Evolutionary conservation across 352 stramenopile species (phyloP).

Genomic region (Stramenopiles sp.): DNA sequence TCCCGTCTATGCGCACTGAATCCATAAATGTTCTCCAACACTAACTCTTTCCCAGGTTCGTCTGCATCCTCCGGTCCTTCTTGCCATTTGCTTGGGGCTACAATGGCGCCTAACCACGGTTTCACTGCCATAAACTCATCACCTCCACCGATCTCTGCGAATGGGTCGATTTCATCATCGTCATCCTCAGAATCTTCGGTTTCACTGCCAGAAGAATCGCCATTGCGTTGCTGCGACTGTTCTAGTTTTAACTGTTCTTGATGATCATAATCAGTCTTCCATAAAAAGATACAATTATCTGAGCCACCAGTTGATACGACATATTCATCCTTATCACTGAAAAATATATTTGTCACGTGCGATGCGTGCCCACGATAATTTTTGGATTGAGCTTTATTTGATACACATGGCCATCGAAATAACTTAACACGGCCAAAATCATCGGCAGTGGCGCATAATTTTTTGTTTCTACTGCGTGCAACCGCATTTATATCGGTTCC

Average conservation of each 20-base stretch:
- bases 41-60: not conserved
- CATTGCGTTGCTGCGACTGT: too few species aligned
- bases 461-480: slow-evolving; percentile 21
- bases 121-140: slow-evolving; percentile 55
- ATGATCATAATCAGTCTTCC: too few species aligned
- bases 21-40: not conserved
- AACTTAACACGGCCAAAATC: slow-evolving; percentile 68
- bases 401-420: slow-evolving; percentile 55
- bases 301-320: slow-evolving; percentile 57
- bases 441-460: slow-evolving; percentile 51
- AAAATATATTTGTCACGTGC: slow-evolving; percentile 62
- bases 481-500: slow-evolving; percentile 58
- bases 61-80: not conserved
- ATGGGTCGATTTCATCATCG: slow-evolving; percentile 29
- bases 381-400: slow-evolving; percentile 29
- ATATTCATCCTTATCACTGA: slow-evolving; percentile 36
- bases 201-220: too few species aligned
- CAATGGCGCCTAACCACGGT: slow-evolving; percentile 54
- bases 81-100: slow-evolving; percentile 21
- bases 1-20: not conserved
- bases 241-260: too few species aligned
- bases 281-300: slow-evolving; percentile 68
- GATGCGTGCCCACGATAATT: slow-evolving; percentile 52
- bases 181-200: slow-evolving; percentile 25
- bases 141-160: slow-evolving; percentile 10